Base-by-base conservation (phyloP, 306 rosid genomes). In the Dalbergia oliveri region DNA sequence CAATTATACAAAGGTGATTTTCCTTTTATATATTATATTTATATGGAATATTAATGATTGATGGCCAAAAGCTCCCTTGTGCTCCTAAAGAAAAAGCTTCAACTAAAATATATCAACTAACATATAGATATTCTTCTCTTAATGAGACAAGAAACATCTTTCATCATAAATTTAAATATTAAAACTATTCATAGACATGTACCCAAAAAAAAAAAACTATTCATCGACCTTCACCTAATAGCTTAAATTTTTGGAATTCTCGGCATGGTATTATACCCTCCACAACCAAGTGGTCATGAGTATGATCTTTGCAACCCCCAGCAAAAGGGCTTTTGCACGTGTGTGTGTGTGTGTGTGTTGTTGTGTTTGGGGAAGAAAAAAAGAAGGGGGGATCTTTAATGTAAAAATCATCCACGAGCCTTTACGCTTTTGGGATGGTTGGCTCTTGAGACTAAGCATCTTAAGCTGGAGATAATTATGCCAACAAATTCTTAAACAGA, bases 401-500 rank as follows among this genome's bases (percentile, higher is more conserved):
- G 1, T 21, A 21, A 21, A 21, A 21, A 21, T 21, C 23, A 21
- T 21, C 1, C 23, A 21, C 23, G 23, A 21, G 23, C 23, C 23
- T 21, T 21, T 21, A 21, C 0, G 23, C 23, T 21, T 21, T 21
- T 21, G 26, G 37, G 9, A 26, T 47, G 18, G 70, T 47, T 75
- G 79, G 35, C 23, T 75, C 19, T 23, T 44, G 45, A 75, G 45
- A 75, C 12, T 47, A 56, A 41, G 18, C 68, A 69, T 15, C 33
- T 49, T 63, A 71, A 67, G 75, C 16, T 64, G 10, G 65, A 34
- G 43, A 33, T 66, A 60, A 58, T 39, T 59, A 73, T 51, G 54
- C 65, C 64, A 10, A 78, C 44, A 66, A 66, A 61, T 44, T 72
- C 69, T 50, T 15, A 73, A 51, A 64, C 82, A 66, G 18, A 9